phyloP scores from a whole-genome alignment of 768 basidiomycete genomes.

The Agaricus subrufescens region DNA sequence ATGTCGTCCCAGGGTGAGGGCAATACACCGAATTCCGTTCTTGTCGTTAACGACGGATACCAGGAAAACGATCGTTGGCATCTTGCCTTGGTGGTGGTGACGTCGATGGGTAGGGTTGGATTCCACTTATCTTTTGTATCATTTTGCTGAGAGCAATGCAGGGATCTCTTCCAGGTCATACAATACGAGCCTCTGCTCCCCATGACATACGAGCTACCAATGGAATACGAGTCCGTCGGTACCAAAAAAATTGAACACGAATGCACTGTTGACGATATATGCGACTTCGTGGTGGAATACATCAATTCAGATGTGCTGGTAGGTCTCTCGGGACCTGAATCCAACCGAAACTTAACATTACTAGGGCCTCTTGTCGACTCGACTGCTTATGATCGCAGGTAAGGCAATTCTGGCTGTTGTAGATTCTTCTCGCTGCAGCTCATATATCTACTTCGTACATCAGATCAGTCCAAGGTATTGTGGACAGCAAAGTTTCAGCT shows the following conservation, averaged over 20 bases:
- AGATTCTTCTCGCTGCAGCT: neutral
- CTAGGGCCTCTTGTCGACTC: conserved; percentile 65
- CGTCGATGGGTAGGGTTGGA: conserved; percentile 59
- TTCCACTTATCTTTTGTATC: neutral
- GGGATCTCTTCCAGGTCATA: conserved; percentile 65
- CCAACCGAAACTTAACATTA: neutral
- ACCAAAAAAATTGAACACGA: conserved; percentile 39
- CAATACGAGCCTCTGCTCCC: conserved; percentile 52
- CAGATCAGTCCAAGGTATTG: conserved; percentile 68
- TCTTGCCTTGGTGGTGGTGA: conserved; percentile 74
- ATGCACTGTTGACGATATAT: conserved; percentile 65
- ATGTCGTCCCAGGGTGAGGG: conserved; percentile 55
- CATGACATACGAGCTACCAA: conserved; percentile 42
- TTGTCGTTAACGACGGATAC: neutral
- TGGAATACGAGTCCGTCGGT: conserved; percentile 38
- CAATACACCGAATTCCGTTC: neutral
- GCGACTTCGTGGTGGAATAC: conserved; percentile 79
- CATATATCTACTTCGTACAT: neutral
- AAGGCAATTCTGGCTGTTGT: conserved; percentile 16
- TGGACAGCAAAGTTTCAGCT: neutral
- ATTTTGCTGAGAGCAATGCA: conserved; percentile 19
- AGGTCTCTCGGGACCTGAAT: conserved; percentile 12
- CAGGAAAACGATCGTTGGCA: conserved; percentile 59
- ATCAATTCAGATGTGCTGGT: conserved; percentile 81
- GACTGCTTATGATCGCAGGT: conserved; percentile 71